These are phyloP conservation scores for Rauvolfia tetraphylla DNA, from an alignment of 257 asterid species.

Conservation along the genomic window DNA sequence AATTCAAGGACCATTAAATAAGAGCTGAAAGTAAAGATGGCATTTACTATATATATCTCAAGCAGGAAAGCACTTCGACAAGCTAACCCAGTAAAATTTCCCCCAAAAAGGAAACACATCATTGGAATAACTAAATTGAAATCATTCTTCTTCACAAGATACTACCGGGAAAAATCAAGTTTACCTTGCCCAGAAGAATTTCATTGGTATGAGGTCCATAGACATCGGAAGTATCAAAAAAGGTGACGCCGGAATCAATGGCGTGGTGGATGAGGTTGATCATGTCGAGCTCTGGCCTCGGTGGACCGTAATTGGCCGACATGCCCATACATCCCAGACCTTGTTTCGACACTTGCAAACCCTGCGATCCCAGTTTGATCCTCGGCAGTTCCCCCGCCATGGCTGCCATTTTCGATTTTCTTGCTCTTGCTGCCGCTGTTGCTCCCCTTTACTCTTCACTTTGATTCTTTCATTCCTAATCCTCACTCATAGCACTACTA, in stretches of 20 bases:
- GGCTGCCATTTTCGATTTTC: not conserved
- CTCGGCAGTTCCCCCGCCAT: not conserved
- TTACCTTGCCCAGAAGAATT: conserved; percentile 32
- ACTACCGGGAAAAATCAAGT: not conserved
- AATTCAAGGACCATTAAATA: not conserved
- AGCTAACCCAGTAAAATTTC: not conserved
- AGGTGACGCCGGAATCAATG: conserved; percentile 29
- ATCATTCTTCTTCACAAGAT: not conserved
- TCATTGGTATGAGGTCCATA: conserved; percentile 37
- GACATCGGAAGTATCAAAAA: conserved; percentile 33
- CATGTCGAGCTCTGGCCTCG: conserved; percentile 38
- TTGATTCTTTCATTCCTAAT: not conserved
- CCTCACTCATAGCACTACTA: too few relatives aligned
- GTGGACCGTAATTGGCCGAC: conserved; percentile 30
- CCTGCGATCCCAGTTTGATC: not conserved
- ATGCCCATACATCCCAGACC: conserved; percentile 36
- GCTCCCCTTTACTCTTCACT: not conserved
- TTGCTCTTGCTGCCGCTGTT: not conserved
- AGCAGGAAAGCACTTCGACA: not conserved
- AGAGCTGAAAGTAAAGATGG: not conserved
- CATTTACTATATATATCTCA: not conserved
- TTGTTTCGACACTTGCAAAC: not conserved
- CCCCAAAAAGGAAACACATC: not conserved
- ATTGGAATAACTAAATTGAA: too few relatives aligned
- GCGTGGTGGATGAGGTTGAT: conserved; percentile 35